Base-by-base conservation (phyloP, 164 flowering plant genomes). In the Saururus chinensis region DNA sequence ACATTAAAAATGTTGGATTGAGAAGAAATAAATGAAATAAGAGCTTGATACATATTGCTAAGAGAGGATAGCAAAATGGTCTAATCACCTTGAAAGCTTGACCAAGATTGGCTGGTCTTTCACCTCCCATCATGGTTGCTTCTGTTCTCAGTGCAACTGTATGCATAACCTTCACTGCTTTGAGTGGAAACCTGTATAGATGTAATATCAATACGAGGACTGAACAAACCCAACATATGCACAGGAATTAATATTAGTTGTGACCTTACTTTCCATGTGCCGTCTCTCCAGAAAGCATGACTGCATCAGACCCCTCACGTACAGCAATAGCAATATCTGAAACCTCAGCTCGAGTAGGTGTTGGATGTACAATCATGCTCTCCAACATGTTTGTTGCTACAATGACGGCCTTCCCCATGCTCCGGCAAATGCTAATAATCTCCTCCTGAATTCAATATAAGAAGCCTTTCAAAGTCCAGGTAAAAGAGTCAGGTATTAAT, bases 141-240 rank as follows among this genome's bases (percentile, higher is more conserved):
- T 95, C 99, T 35, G 99, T 95, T 60, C 97, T 79, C 72, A 90
- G 73, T 35, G 99, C 76, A 19, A 90, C 97, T 13, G 96, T 88
- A 66, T 88, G 97, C 97, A 90, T 90, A 19, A 93, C 99, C 63
- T 83, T 88, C 62, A 82, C 97, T 53, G 99, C 97, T 76, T 95
- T 95, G 74, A 95, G 70, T 16, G 99, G 99, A 65, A 87, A 95
- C 74, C 99, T 91, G 76, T 69, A 74, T 13, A 49, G n/a, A 48
- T 24, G 24, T 40, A 7, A 22, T 12, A 9, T 51, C 51, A 30
- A 51, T 45, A 13, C 17, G 11, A 45, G 49, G 0, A 3, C 49
- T 45, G 14, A 45, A 17, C 14, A 45, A 45, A 45, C 17, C 17
- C 49, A 12, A 1, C 14, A 12, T 45, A 45, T 9, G 17, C 17